Evolutionary conservation across 179 eudicot genomes (phyloP).

Genomic region (Silene noctiflora): DNA sequence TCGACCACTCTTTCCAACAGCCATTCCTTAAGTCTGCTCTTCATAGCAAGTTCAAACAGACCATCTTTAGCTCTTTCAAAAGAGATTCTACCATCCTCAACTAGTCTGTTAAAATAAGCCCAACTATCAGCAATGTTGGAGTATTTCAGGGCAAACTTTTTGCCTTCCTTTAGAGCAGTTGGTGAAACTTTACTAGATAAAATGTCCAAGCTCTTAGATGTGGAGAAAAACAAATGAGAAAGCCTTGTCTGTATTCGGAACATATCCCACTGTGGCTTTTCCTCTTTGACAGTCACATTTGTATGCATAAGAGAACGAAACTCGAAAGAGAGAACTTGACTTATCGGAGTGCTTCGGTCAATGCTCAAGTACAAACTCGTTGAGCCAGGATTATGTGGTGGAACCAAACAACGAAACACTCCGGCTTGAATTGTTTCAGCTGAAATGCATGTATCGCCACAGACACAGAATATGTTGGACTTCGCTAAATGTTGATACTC

Average conservation of each 20-base stretch:
- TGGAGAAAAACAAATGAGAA: slow-evolving; percentile 75
- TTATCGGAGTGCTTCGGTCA: slow-evolving; percentile 67
- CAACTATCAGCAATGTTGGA: slow-evolving; percentile 55
- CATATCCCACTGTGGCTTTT: slow-evolving; percentile 51
- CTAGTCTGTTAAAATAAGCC: slow-evolving; percentile 43
- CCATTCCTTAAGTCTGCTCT: slow-evolving; percentile 79
- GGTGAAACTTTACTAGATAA: slow-evolving; percentile 49
- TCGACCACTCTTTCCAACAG: slow-evolving; percentile 70
- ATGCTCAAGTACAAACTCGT: slow-evolving; percentile 69
- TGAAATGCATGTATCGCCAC: slow-evolving; percentile 58
- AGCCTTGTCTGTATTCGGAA: slow-evolving; percentile 74
- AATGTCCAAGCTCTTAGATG: slow-evolving; percentile 60
- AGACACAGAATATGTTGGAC: slow-evolving; percentile 51
- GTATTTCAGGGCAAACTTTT: slow-evolving; percentile 50
- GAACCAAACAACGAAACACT: slow-evolving; percentile 70
- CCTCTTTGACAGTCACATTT: slow-evolving; percentile 24
- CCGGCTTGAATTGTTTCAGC: slow-evolving; percentile 72
- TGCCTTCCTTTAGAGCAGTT: slow-evolving; percentile 54
- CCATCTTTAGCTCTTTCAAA: slow-evolving; percentile 61
- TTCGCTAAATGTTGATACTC: slow-evolving; percentile 42
- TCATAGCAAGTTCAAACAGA: slow-evolving; percentile 69
- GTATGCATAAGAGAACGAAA: slow-evolving; percentile 43
- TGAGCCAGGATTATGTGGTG: slow-evolving; percentile 61
- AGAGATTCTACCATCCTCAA: slow-evolving; percentile 44
- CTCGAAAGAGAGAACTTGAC: slow-evolving; percentile 67